Evolutionary conservation across 768 basidiomycete genomes (phyloP).

Genomic region (Agrocybe praecox): DNA sequence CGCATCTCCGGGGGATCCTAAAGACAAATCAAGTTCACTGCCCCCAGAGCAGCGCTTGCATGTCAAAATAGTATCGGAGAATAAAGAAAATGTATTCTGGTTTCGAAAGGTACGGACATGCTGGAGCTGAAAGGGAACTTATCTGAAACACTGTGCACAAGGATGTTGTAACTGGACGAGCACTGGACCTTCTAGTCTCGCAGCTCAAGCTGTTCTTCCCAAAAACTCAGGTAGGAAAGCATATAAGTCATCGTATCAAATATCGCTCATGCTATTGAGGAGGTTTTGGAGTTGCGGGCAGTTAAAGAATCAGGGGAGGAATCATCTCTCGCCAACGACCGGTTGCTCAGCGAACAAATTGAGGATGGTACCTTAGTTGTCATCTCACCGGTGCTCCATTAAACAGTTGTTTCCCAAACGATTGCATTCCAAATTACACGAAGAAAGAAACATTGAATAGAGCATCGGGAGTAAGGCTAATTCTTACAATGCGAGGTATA

Average conservation of each 20-base stretch:
- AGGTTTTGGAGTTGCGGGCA: background rate
- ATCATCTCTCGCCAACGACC: constrained; percentile 47
- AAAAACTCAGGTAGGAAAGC: constrained; percentile 31
- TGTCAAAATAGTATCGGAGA: constrained; percentile 43
- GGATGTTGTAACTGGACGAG: constrained; percentile 60
- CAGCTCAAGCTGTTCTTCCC: constrained; percentile 33
- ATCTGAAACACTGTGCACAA: constrained; percentile 27
- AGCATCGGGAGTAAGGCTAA: constrained; percentile 40
- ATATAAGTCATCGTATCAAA: background rate
- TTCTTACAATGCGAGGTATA: constrained; percentile 47
- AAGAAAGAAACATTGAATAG: constrained; percentile 31
- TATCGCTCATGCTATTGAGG: background rate
- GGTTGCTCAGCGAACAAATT: constrained; percentile 48
- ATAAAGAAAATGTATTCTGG: constrained; percentile 61
- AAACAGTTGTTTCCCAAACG: constrained; percentile 1
- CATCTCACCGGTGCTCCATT: constrained; percentile 13
- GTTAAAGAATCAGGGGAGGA: constrained; percentile 20
- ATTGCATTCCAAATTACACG: constrained; percentile 5
- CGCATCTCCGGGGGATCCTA: constrained; percentile 64
- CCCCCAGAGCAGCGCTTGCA: constrained; percentile 62
- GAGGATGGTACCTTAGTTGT: constrained; percentile 51
- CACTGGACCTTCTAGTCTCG: constrained; percentile 53
- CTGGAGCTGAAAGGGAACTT: background rate
- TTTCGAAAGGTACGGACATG: constrained; percentile 59
- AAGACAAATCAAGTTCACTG: constrained; percentile 47